These are phyloP conservation scores for Straminergon stramineum DNA, from an alignment of 225 moss, liverwort and hornwort species.

Conservation along the genomic window DNA sequence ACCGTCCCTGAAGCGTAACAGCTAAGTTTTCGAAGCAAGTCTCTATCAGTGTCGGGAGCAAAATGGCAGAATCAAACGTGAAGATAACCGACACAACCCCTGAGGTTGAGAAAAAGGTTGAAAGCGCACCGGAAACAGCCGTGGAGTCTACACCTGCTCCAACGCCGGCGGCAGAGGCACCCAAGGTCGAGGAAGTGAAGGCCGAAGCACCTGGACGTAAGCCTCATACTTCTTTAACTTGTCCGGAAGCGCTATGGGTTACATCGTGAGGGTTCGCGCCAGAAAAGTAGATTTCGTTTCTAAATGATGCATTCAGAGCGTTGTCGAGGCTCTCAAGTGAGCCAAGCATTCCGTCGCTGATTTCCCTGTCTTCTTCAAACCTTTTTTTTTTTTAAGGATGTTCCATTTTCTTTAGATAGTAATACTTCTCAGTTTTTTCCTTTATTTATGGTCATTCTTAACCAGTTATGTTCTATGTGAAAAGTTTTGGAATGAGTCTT, in stretches of 20 bases:
- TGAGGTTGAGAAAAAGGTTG: conserved; percentile 3
- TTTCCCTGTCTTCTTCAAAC: background rate
- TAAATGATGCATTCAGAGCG: background rate
- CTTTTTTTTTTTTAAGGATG: background rate
- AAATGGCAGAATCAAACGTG: conserved; percentile 8
- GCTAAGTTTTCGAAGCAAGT: background rate
- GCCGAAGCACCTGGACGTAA: background rate
- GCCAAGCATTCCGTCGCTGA: no score
- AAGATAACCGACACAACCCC: background rate
- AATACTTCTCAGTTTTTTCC: background rate
- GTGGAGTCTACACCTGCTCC: background rate
- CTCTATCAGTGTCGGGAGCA: background rate
- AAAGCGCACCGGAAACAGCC: background rate
- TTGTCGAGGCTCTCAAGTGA: no score
- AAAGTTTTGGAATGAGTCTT: background rate
- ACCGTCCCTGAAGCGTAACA: background rate
- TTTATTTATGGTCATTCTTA: background rate
- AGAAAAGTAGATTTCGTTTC: background rate
- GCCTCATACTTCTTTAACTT: background rate
- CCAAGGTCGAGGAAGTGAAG: conserved; percentile 1
- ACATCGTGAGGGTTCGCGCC: background rate
- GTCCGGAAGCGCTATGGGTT: no score
- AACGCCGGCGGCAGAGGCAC: background rate
- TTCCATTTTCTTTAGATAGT: background rate
- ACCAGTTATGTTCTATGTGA: no score